Base-by-base conservation (phyloP, 768 basidiomycete species). In the Phlebiopsis gigantea region DNA sequence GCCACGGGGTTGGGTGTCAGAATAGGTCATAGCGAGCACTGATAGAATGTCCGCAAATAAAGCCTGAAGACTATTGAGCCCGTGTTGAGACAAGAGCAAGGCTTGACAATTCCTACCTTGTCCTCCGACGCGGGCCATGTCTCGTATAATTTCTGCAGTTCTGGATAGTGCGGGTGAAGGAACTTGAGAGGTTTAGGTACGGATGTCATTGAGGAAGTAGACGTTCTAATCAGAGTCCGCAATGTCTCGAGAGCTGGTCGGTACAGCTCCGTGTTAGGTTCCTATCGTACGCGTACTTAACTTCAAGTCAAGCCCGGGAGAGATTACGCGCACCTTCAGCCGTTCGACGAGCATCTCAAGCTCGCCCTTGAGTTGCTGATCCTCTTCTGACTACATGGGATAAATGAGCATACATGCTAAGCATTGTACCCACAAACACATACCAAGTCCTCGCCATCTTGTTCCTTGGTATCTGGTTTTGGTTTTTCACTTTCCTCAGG, bases 151-250 rank as follows among this genome's bases (percentile, higher is more conserved):
- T 77, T 77, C 70, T 94, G 89, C 42, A 96, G 80, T 57, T 84
- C 86, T 47, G 88, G 90, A 69, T 96, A 99, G 69, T 93, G 88
- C 30, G 94, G 95, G 55, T 94, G 87, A 28, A 99, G 81, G 73
- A 99, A 99, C 75, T 99, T 99, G 57, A 99, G 80, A 26, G 97
- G 97, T 76, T 99, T 98, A 1, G 97, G 97, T 9, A 99, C 96
- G 22, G 93, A 95, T 10, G 97, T 99, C 96, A 99, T 98, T 5
- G 94, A 97, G 15, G 92, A 95, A 3, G 97, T 99, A 10, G 94
- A 94, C 5, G 96, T 98, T 66, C 93, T 81, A 66, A 98, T 98
- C 43, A 98, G 78, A 6, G 90, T 93, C 47, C 96, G 83, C 9
- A 99, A 79, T 3, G 93, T 93, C 75, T 99, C 96, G 14, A 99